Conservation (phyloP, 2,329 filamentous ascomycete species). For the Scedosporium boydii region DNA sequence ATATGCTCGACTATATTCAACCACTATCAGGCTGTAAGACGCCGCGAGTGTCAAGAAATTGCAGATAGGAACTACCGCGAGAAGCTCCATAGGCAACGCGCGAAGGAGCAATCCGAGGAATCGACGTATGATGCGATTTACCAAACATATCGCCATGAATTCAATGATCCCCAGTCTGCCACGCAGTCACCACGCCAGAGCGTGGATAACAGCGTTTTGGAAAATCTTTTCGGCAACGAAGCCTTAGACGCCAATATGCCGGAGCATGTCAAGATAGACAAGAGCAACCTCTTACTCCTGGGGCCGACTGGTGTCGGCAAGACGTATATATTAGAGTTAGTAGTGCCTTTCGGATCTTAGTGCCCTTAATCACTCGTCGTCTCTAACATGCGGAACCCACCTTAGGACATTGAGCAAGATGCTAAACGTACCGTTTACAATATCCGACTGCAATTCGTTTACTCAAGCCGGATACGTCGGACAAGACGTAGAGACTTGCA, state of each 20-base stretch:
- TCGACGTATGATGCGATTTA: slow-evolving; percentile 2
- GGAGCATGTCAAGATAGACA: slow-evolving; percentile 68
- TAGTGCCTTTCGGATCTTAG: slow-evolving; percentile 21
- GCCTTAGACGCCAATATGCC: slow-evolving; percentile 32
- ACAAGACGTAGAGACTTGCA: slow-evolving; percentile 93
- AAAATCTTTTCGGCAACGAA: slow-evolving; percentile 34
- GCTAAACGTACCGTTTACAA: slow-evolving; percentile 90
- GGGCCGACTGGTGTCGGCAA: slow-evolving; percentile 94
- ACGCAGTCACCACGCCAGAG: slow-evolving; percentile 1
- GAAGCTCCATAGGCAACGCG: slow-evolving; percentile 60
- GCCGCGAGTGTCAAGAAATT: slow-evolving; percentile 69
- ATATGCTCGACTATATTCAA: slow-evolving; percentile 92
- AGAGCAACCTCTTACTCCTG: slow-evolving; percentile 85
- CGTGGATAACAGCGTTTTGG: slow-evolving; percentile 13
- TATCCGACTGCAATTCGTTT: slow-evolving; percentile 91
- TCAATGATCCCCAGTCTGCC: not conserved
- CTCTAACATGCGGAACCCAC: slow-evolving; percentile 13
- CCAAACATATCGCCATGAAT: slow-evolving; percentile 4
- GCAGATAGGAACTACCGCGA: slow-evolving; percentile 47
- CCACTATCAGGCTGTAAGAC: slow-evolving; percentile 82
- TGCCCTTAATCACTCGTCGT: not conserved
- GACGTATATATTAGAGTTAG: slow-evolving; percentile 71
- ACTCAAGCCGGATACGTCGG: slow-evolving; percentile 97
- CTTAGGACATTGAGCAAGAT: slow-evolving; percentile 77
- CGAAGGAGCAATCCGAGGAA: slow-evolving; percentile 51